These are phyloP conservation scores for Globisporangium abappressorium DNA, from an alignment of 352 stramenopile genomes.

Conservation along the genomic window DNA sequence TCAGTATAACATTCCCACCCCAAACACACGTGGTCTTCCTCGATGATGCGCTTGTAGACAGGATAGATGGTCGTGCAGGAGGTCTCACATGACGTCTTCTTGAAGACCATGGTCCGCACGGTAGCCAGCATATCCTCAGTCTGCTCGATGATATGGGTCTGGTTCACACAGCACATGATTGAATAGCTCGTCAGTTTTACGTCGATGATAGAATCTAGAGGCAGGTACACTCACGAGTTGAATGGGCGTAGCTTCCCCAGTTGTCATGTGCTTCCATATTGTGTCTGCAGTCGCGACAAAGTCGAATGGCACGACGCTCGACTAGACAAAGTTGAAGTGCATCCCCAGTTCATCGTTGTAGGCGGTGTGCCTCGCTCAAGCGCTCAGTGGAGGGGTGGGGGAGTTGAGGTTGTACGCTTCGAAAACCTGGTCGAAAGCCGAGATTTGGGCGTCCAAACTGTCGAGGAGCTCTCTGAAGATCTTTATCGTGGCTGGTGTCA, in stretches of 20 bases:
- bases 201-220: background rate
- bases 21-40: slow-evolving; percentile 15
- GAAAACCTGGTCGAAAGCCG: slow-evolving; percentile 20
- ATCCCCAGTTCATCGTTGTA: slow-evolving; percentile 26
- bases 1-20: slow-evolving; percentile 11
- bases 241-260: slow-evolving; percentile 28
- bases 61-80: slow-evolving; percentile 11
- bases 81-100: background rate
- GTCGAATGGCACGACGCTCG: slow-evolving; percentile 31
- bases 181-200: background rate
- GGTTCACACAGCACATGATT: background rate
- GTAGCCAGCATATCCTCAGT: slow-evolving; percentile 14
- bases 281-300: slow-evolving; percentile 23
- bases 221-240: slow-evolving; percentile 1
- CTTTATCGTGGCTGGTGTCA: slow-evolving; percentile 20
- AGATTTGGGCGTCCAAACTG: slow-evolving; percentile 21
- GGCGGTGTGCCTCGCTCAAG: slow-evolving; percentile 28
- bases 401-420: slow-evolving; percentile 19
- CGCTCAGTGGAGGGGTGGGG: slow-evolving; percentile 21
- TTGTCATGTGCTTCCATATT: slow-evolving; percentile 23
- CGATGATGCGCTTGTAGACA: slow-evolving; percentile 22
- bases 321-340: background rate
- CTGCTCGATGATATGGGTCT: slow-evolving; percentile 16
- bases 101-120: background rate
- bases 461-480: slow-evolving; percentile 20